Conservation (phyloP, 2,329 filamentous ascomycete genomes). For the Ascomycota sp. region DNA sequence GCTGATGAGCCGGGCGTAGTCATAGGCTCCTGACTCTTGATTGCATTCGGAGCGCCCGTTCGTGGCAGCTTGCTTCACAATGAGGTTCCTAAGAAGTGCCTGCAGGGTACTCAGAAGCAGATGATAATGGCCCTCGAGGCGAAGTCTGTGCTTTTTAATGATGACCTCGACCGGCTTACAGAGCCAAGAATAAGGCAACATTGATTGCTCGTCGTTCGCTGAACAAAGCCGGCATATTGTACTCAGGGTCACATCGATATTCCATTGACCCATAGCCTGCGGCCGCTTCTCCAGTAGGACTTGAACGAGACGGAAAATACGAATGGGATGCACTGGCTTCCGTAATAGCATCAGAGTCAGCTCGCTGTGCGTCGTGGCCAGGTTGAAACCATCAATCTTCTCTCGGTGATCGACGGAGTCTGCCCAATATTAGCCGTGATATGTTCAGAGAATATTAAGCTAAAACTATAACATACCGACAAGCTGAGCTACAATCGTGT, state of each 20-base stretch:
- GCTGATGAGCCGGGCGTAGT: constrained; percentile 34
- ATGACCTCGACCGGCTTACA: constrained; percentile 34
- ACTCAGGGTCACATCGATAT: constrained; percentile 31
- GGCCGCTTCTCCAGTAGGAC: constrained; percentile 29
- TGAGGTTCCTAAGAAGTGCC: constrained; percentile 31
- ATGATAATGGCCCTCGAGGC: constrained; percentile 41
- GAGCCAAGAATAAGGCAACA: constrained; percentile 22
- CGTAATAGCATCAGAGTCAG: constrained; percentile 16
- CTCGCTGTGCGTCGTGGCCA: constrained; percentile 21
- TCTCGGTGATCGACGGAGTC: constrained; percentile 10
- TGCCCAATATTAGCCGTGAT: constrained; percentile 1
- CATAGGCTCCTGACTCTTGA: constrained; percentile 24
- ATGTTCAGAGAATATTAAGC: neutral
- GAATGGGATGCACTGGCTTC: constrained; percentile 12
- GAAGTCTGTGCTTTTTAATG: constrained; percentile 38
- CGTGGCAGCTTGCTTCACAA: constrained; percentile 13
- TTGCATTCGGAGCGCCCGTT: constrained; percentile 7
- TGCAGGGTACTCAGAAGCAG: constrained; percentile 33
- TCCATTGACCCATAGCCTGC: constrained; percentile 34
- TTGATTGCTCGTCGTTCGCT: constrained; percentile 8
- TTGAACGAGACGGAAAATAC: constrained; percentile 20
- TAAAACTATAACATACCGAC: constrained; percentile 10
- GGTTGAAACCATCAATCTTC: constrained; percentile 12
- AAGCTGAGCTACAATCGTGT: constrained; percentile 19
- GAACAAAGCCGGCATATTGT: constrained; percentile 18